Conservation (phyloP, 495 filamentous ascomycete genomes). For the Xanthoparmelia taractica region DNA sequence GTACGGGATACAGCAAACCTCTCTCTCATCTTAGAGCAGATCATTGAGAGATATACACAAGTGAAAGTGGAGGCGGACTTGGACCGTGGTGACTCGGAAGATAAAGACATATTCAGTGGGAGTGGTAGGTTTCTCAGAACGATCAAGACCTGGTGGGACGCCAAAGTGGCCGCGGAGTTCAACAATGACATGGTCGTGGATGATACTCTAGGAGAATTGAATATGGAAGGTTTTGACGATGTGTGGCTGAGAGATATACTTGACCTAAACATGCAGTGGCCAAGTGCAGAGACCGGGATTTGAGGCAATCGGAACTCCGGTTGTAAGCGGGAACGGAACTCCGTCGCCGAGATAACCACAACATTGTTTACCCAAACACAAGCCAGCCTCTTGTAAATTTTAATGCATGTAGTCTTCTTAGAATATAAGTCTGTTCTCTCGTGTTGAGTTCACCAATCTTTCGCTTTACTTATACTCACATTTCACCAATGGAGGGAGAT, state of each 20-base stretch:
- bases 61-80: background rate
- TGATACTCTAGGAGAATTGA: background rate
- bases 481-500: background rate
- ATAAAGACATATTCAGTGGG: background rate
- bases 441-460: too few species aligned
- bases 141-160: conserved; percentile 12
- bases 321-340: background rate
- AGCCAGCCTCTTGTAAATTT: background rate
- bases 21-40: background rate
- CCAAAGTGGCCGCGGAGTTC: background rate
- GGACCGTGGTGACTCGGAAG: background rate
- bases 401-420: background rate
- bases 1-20: conserved; percentile 16
- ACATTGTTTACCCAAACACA: too few species aligned
- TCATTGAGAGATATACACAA: background rate
- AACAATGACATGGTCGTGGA: background rate
- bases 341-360: background rate
- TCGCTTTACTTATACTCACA: too few species aligned
- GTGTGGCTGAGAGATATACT: conserved; percentile 1
- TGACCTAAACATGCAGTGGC: background rate
- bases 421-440: too few species aligned
- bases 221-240: background rate
- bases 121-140: background rate
- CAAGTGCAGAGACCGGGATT: background rate
- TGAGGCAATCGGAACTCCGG: background rate